These are phyloP conservation scores for Quercus engelmannii DNA, from an alignment of 306 rosid species.

Conservation along the genomic window DNA sequence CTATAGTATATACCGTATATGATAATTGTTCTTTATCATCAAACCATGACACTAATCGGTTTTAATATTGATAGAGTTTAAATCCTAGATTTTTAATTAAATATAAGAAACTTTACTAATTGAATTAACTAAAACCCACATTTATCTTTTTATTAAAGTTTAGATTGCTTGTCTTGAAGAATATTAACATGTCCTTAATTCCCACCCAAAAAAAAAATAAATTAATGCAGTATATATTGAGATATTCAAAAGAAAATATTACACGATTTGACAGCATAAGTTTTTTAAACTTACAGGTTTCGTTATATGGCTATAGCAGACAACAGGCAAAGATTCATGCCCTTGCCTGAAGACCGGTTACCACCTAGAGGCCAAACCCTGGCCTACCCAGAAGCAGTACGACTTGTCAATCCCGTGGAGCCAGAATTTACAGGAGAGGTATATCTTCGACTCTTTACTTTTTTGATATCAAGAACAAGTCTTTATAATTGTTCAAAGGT, in stretches of 20 bases:
- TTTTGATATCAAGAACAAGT: not conserved
- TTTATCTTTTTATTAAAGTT: not conserved
- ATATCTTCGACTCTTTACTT: not conserved
- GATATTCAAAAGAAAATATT: too few species aligned
- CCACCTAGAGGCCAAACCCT: constrained; percentile 46
- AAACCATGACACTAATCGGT: rapidly evolving
- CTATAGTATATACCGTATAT: rapidly evolving
- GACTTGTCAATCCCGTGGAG: constrained; percentile 62
- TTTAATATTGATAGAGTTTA: too few species aligned
- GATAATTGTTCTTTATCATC: too few species aligned
- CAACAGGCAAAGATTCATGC: constrained; percentile 71
- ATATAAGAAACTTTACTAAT: rapidly evolving
- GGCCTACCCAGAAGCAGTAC: constrained; percentile 70
- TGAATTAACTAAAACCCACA: too few species aligned
- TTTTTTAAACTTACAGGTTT: constrained; percentile 36
- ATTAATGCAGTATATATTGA: not conserved
- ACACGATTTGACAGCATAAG: too few species aligned
- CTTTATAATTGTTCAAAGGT: not conserved
- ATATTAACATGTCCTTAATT: not conserved
- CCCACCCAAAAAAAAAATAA: not conserved
- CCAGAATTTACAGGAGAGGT: constrained; percentile 75
- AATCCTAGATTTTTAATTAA: too few species aligned
- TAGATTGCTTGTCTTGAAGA: not conserved
- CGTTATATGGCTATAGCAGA: constrained; percentile 63
- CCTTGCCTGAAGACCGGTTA: constrained; percentile 66